Conservation (phyloP, 2,329 filamentous ascomycete species). For the Colletotrichum incanum region DNA sequence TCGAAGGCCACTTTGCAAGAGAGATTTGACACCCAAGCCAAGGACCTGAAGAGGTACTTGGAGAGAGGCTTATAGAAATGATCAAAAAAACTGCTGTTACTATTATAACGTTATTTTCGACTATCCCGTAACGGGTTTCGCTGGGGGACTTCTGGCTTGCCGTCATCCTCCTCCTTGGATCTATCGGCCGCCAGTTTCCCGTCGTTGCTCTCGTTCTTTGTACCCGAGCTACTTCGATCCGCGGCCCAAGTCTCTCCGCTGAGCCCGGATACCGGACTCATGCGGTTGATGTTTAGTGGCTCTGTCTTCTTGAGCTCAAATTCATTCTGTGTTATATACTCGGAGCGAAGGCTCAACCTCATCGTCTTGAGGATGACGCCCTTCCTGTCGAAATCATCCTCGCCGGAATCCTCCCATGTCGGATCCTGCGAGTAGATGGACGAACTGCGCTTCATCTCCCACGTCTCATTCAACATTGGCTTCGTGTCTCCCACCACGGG, state of each 20-base stretch:
- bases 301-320: slow-evolving; percentile 52
- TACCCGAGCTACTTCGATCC: slow-evolving; percentile 9
- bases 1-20: not conserved
- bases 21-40: slow-evolving; percentile 2
- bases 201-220: not conserved
- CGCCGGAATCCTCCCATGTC: slow-evolving; percentile 11
- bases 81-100: not conserved
- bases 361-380: slow-evolving; percentile 39
- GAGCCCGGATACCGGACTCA: slow-evolving; percentile 47
- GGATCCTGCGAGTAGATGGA: slow-evolving; percentile 34
- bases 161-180: slow-evolving; percentile 18
- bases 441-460: slow-evolving; percentile 37
- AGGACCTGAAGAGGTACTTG: not conserved
- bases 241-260: slow-evolving; percentile 42
- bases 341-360: slow-evolving; percentile 25
- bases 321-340: slow-evolving; percentile 49
- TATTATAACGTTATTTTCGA: slow-evolving; percentile 9
- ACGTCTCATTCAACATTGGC: slow-evolving; percentile 29
- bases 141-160: slow-evolving; percentile 15
- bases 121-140: slow-evolving; percentile 12
- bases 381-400: slow-evolving; percentile 2
- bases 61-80: not conserved
- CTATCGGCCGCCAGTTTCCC: slow-evolving; percentile 18
- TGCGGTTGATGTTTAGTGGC: slow-evolving; percentile 47
- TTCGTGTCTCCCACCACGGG: slow-evolving; percentile 30